A percentile compares a stretch with the other conserved stretches of the same genome.
Evolutionary conservation across 495 filamentous ascomycete species (phyloP).

Genomic region (Cryomyces minteri): DNA sequence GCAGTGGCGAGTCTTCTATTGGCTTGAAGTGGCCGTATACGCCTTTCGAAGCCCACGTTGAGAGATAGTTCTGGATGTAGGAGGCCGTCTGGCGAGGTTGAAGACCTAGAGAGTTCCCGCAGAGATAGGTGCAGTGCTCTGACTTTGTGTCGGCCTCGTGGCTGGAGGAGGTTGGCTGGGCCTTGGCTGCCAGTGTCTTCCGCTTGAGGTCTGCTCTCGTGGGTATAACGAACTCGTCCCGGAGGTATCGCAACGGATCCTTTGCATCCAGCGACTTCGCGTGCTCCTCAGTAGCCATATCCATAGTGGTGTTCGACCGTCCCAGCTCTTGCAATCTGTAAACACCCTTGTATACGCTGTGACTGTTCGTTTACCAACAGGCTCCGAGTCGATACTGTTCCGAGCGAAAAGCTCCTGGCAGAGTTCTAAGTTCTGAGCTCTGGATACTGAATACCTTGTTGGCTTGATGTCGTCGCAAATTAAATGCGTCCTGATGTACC

Average conservation of each 20-base stretch:
- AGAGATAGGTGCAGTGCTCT: conserved; percentile 58
- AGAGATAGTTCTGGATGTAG: conserved; percentile 60
- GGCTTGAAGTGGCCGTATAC: conserved; percentile 83
- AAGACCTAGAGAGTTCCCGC: conserved; percentile 89
- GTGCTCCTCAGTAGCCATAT: conserved; percentile 24
- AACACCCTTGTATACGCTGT: not conserved
- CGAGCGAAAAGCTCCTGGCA: too few species aligned
- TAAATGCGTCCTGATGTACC: too few species aligned
- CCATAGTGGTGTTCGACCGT: too few species aligned
- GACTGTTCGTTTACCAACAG: not conserved
- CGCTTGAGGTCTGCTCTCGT: conserved; percentile 59
- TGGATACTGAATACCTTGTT: too few species aligned
- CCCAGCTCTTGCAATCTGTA: not conserved
- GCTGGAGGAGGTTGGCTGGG: not conserved
- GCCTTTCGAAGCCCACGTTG: conserved; percentile 82
- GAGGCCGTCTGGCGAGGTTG: conserved; percentile 57
- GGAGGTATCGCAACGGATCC: conserved; percentile 49
- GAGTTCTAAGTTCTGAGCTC: too few species aligned
- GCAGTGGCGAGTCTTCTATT: conserved; percentile 54
- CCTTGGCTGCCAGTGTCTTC: conserved; percentile 16
- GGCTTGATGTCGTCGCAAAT: too few species aligned
- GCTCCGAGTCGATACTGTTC: too few species aligned
- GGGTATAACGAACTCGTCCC: conserved; percentile 70
- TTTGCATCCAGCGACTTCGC: conserved; percentile 45
- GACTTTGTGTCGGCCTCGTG: not conserved